Percentiles rank a stretch among this genome's conserved stretches.
Conservation (phyloP, 1,284 basidiomycete species). For the Rhodotorula sp. region DNA sequence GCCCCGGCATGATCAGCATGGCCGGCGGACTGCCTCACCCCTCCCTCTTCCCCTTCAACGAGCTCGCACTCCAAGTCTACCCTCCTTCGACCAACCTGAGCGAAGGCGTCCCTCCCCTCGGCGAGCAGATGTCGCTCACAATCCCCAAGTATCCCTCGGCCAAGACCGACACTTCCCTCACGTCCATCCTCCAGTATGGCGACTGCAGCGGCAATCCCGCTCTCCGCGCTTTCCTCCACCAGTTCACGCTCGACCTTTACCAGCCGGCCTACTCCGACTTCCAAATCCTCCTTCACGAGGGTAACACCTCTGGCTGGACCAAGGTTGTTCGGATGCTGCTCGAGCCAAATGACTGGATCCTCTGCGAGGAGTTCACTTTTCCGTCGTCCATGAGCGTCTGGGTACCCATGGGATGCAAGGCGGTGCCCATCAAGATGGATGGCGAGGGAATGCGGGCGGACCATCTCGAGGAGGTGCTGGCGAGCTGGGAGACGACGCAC, state of each 20-base stretch:
- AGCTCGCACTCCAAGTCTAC: slow-evolving; percentile 2
- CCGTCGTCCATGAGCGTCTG: slow-evolving; percentile 41
- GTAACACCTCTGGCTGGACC: slow-evolving; percentile 71
- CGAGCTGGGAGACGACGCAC: slow-evolving; percentile 62
- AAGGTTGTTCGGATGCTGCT: slow-evolving; percentile 59
- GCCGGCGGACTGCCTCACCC: slow-evolving; percentile 63
- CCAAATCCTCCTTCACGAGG: slow-evolving; percentile 59
- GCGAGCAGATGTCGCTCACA: not conserved
- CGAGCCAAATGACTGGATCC: slow-evolving; percentile 67
- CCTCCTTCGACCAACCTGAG: slow-evolving; percentile 10
- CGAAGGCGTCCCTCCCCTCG: not conserved
- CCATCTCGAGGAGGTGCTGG: slow-evolving; percentile 60
- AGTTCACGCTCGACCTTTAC: slow-evolving; percentile 63
- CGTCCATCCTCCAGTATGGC: slow-evolving; percentile 68
- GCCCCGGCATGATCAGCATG: slow-evolving; percentile 47
- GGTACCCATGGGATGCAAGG: slow-evolving; percentile 9
- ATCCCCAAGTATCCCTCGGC: slow-evolving; percentile 40
- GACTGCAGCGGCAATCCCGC: slow-evolving; percentile 54
- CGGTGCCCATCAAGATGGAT: slow-evolving; percentile 66
- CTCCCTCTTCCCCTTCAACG: slow-evolving; percentile 24
- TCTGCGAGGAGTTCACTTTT: slow-evolving; percentile 59
- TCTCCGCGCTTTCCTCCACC: slow-evolving; percentile 57
- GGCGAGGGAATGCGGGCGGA: slow-evolving; percentile 65
- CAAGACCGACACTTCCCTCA: slow-evolving; percentile 57
- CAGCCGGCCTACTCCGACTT: slow-evolving; percentile 63